Conservation (phyloP, 2,329 filamentous ascomycete genomes). For the Hymenoscyphus infarciens region DNA sequence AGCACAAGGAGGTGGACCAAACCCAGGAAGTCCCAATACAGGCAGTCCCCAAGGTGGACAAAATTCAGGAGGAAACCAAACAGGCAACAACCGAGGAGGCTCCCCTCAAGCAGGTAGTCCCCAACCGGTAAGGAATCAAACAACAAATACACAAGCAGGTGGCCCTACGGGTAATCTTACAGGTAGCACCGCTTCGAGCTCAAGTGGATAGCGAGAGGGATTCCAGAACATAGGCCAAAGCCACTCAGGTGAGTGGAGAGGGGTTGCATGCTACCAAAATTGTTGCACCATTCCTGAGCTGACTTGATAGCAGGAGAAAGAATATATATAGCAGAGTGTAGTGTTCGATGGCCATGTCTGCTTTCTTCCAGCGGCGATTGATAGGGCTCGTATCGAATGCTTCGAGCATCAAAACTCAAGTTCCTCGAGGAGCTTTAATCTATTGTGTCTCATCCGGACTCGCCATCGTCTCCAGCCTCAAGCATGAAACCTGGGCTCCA, state of each 20-base stretch:
- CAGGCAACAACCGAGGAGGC: not conserved
- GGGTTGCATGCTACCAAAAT: not conserved
- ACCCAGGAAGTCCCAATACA: not conserved
- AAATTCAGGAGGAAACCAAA: not conserved
- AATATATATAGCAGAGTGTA: not conserved
- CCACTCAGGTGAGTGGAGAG: not conserved
- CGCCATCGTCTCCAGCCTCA: constrained; percentile 25
- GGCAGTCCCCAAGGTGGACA: not conserved
- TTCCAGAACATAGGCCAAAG: not conserved
- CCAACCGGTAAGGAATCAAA: not conserved
- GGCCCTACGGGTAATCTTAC: not conserved
- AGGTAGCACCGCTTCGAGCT: not conserved
- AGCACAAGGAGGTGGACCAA: not conserved
- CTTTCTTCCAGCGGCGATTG: not conserved
- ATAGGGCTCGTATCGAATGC: not conserved
- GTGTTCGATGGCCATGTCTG: not conserved
- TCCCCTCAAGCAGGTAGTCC: not conserved
- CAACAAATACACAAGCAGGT: not conserved
- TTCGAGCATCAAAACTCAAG: not conserved
- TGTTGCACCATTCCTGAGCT: not conserved
- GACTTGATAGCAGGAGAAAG: not conserved
- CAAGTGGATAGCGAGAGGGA: not conserved
- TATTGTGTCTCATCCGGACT: not conserved
- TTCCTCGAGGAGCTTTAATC: not conserved
- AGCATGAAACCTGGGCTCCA: constrained; percentile 79